phyloP scores from a whole-genome alignment of 1,284 basidiomycete species.

The Ceratobasidium sp. region DNA sequence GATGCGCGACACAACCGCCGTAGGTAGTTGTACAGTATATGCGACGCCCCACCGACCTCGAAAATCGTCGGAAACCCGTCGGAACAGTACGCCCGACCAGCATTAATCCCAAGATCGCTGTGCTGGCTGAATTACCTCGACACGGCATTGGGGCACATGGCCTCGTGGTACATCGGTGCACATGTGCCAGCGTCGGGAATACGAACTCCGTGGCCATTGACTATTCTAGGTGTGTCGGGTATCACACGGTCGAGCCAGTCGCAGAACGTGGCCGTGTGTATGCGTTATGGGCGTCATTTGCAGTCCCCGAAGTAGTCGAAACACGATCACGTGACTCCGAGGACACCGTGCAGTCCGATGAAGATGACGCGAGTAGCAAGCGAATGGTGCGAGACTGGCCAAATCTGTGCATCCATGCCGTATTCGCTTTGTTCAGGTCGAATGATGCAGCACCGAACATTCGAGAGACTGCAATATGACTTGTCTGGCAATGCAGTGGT shows the following conservation, averaged over 20 bases:
- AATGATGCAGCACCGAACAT: too few species aligned
- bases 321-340: constrained; percentile 36
- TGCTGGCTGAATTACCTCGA: too few species aligned
- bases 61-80: too few species aligned
- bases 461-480: too few species aligned
- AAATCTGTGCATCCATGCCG: constrained; percentile 17
- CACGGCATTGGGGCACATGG: too few species aligned
- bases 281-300: constrained; percentile 29
- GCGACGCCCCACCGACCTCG: too few species aligned
- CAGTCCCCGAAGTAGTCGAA: background rate
- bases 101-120: too few species aligned
- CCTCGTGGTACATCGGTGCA: background rate
- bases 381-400: constrained; percentile 19
- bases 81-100: too few species aligned
- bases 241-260: constrained; percentile 22
- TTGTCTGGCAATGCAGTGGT: too few species aligned
- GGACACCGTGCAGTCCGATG: background rate
- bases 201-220: background rate
- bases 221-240: background rate
- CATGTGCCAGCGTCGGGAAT: background rate
- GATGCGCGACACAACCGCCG: too few species aligned
- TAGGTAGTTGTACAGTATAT: too few species aligned
- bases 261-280: constrained; percentile 40
- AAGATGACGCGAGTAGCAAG: constrained; percentile 34
- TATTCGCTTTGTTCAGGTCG: background rate